Conservation (phyloP, 768 basidiomycete genomes). For the Termitomyces eurrhizus region DNA sequence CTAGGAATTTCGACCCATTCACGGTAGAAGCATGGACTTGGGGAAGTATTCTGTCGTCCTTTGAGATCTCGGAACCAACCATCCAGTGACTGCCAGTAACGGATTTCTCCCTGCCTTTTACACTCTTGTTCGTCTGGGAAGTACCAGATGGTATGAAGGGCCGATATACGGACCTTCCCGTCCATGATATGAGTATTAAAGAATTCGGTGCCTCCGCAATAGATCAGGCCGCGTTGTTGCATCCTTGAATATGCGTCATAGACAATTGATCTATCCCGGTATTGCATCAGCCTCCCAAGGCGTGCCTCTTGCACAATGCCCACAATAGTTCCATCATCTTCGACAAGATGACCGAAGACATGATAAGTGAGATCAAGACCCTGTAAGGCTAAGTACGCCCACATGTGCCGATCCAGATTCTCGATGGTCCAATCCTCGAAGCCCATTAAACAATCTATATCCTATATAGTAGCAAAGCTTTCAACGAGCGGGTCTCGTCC, state of each 20-base stretch:
- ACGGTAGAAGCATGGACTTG: constrained; percentile 6
- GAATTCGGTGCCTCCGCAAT: constrained; percentile 13
- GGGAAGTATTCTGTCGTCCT: not conserved
- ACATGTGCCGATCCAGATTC: constrained; percentile 27
- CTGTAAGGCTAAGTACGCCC: constrained; percentile 22
- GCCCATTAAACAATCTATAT: constrained; percentile 29
- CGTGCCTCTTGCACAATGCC: constrained; percentile 36
- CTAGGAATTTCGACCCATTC: constrained; percentile 5
- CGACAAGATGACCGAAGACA: constrained; percentile 30
- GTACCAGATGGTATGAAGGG: constrained; percentile 18
- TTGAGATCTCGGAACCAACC: constrained; percentile 23
- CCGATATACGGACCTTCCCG: constrained; percentile 31
- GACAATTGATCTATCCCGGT: constrained; percentile 26
- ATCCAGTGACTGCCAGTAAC: constrained; percentile 26
- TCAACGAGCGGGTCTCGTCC: constrained; percentile 2
- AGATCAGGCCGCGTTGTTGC: constrained; percentile 24
- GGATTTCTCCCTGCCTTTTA: constrained; percentile 16
- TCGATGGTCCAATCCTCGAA: constrained; percentile 23
- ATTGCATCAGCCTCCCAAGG: constrained; percentile 25
- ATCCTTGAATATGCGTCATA: constrained; percentile 28
- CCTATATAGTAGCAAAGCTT: not conserved
- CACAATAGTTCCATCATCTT: constrained; percentile 26
- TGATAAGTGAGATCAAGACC: constrained; percentile 33
- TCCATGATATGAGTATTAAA: constrained; percentile 28
- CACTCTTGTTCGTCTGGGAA: constrained; percentile 19